Conservation (phyloP, 2,329 filamentous ascomycete genomes). For the Aspergillus brunneoviolaceus region DNA sequence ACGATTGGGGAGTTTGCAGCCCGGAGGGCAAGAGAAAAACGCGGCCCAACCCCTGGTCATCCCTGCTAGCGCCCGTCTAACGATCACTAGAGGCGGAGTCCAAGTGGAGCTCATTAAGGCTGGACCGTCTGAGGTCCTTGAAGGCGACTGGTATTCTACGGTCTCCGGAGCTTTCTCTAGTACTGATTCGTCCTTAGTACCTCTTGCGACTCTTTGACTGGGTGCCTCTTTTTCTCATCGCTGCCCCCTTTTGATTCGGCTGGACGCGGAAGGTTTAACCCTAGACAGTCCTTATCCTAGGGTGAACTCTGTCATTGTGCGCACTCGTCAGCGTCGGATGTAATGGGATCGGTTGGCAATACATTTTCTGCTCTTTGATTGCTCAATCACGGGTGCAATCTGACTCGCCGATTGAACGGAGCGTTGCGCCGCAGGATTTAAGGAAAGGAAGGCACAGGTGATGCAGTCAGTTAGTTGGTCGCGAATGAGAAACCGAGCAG, state of each 20-base stretch:
- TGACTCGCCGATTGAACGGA: not conserved
- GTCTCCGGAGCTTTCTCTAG: not conserved
- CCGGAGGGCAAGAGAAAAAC: conserved; percentile 11
- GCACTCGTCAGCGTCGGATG: not conserved
- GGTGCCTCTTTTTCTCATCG: not conserved
- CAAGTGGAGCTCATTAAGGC: conserved; percentile 25
- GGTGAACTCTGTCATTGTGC: conserved; percentile 7
- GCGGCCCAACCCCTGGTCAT: conserved; percentile 24
- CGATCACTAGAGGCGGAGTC: conserved; percentile 25
- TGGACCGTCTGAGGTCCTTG: conserved; percentile 16
- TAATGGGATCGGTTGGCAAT: not conserved
- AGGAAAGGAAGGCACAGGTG: not conserved
- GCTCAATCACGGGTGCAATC: not conserved
- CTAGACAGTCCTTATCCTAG: conserved; percentile 7
- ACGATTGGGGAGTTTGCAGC: not conserved
- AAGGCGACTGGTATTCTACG: conserved; percentile 1
- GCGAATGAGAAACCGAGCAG: no score
- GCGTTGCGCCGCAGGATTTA: conserved; percentile 4
- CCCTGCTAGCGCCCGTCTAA: conserved; percentile 22
- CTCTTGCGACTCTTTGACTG: conserved; percentile 10
- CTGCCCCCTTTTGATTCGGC: conserved; percentile 5
- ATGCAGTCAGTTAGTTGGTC: not conserved
- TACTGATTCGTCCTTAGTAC: not conserved
- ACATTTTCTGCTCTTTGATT: not conserved
- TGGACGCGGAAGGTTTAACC: conserved; percentile 2